phyloP scores from a whole-genome alignment of 805 yeast genomes.

The Hanseniaspora lindneri region DNA sequence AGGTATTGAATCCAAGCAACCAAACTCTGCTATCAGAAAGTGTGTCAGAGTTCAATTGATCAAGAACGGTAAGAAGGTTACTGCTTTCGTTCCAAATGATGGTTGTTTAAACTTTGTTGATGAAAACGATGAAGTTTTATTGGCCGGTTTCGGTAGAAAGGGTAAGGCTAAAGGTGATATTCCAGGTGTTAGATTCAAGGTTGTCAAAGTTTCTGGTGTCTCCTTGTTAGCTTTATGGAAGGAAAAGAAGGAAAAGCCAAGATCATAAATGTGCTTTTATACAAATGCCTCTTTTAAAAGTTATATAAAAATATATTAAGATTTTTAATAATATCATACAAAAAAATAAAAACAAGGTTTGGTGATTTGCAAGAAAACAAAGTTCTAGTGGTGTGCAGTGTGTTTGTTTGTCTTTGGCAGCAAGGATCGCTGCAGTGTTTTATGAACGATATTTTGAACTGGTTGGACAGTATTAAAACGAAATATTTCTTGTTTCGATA shows the following conservation, averaged over 20 bases:
- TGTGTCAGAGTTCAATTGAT: conserved; percentile 99
- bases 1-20: conserved; percentile 99
- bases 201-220: conserved; percentile 99
- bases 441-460: no score
- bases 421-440: no score
- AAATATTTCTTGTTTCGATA: no score
- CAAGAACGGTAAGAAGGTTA: conserved; percentile 99
- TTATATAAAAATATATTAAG: neutral
- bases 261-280: conserved; percentile 52
- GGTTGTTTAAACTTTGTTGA: conserved; percentile 99
- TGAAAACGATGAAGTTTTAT: conserved; percentile 98
- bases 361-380: no score
- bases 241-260: conserved; percentile 99
- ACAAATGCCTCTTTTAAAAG: neutral
- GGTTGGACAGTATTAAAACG: no score
- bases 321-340: conserved; percentile 1
- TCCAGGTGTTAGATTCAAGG: conserved; percentile 99
- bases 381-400: no score
- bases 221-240: conserved; percentile 99
- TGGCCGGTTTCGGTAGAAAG: conserved; percentile 99
- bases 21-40: conserved; percentile 99
- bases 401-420: no score
- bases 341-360: neutral
- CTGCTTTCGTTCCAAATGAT: conserved; percentile 99
- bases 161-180: conserved; percentile 99